Base-by-base conservation (phyloP, 2,329 filamentous ascomycete genomes). In the Colletotrichum tropicale region DNA sequence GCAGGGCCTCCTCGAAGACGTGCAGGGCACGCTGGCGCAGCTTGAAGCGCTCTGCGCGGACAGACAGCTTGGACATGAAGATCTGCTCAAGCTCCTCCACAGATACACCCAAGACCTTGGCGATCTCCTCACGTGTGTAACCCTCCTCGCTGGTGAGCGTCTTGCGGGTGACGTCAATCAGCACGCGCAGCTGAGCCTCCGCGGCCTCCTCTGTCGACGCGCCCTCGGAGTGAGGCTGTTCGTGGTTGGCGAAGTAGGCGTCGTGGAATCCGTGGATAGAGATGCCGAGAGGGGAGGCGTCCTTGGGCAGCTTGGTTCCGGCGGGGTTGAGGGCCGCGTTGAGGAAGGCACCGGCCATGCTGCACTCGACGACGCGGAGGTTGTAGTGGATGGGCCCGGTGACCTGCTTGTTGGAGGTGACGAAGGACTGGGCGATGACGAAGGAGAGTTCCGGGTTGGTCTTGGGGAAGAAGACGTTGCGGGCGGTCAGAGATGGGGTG, bases 311-410 rank as follows among this genome's bases (percentile, higher is more conserved):
- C 34, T 87, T 84, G 1, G 91, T 92, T 43, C 87, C 88, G 1
- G 88, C 82, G 13, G 90, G 89, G 83, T 90, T 91, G 74, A 92
- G 85, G 30, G 87, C 86, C 30, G 91, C 90, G 78, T 93, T 88
- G 75, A 93, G 88, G 81, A 91, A 92, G 28, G 90, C 91, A 5
- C 97, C 96, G 5, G 97, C 97, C 36, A 99, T 90, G 70, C 94
- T 97, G 87, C 95, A 98, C 86, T 99, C 97, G 48, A 98, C 97
- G 2, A 99, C 97, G 32, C 97, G 94, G 28, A 99, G 91, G 84
- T 99, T 99, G 89, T 98, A 99, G 89, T 96, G 95, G 78, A 98
- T 93, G 0, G 96, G 96, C 0, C 94, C 97, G 2, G 96, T 98
- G 77, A 96, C 94, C 82, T 97, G 95, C 87, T 99, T 99, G 88